A percentile compares a stretch with the other conserved stretches of the same genome.
Evolutionary conservation across 2,329 filamentous ascomycete genomes (phyloP).

Genomic region (Pseudohalonectria lignicola): DNA sequence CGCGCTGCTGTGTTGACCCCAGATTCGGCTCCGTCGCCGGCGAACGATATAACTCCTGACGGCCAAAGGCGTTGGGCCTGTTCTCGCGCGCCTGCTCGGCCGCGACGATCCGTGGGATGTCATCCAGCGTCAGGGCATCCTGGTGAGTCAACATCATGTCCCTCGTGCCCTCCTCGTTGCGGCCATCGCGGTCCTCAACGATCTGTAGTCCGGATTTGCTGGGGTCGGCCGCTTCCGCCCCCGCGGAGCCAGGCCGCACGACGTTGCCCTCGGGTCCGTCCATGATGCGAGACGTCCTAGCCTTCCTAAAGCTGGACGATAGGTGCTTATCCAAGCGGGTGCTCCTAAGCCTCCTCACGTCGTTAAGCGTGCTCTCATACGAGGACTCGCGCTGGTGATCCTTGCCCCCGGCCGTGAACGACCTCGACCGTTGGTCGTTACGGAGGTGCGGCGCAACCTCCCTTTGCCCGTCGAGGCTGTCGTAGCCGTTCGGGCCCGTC

Average conservation of each 20-base stretch:
- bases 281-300: slow-evolving; percentile 83
- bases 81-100: slow-evolving; percentile 92
- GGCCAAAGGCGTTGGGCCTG: slow-evolving; percentile 64
- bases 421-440: slow-evolving; percentile 62
- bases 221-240: slow-evolving; percentile 39
- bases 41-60: slow-evolving; percentile 53
- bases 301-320: slow-evolving; percentile 84
- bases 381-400: slow-evolving; percentile 60
- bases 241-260: slow-evolving; percentile 60
- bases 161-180: slow-evolving; percentile 55
- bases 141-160: slow-evolving; percentile 83
- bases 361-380: slow-evolving; percentile 92
- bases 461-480: slow-evolving; percentile 53
- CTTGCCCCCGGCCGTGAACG: slow-evolving; percentile 49
- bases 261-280: slow-evolving; percentile 67
- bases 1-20: slow-evolving; percentile 47
- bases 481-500: slow-evolving; percentile 54
- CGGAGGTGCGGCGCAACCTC: slow-evolving; percentile 41
- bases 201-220: slow-evolving; percentile 57
- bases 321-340: slow-evolving; percentile 90
- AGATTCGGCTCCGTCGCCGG: slow-evolving; percentile 51
- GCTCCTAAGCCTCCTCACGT: slow-evolving; percentile 83
- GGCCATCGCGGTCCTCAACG: slow-evolving; percentile 61
- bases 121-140: slow-evolving; percentile 86
- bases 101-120: slow-evolving; percentile 91